Evolutionary conservation across 768 basidiomycete species (phyloP), one percentile per base, ranked within the genome.

Genomic region (Asterophora lycoperdoides): DNA sequence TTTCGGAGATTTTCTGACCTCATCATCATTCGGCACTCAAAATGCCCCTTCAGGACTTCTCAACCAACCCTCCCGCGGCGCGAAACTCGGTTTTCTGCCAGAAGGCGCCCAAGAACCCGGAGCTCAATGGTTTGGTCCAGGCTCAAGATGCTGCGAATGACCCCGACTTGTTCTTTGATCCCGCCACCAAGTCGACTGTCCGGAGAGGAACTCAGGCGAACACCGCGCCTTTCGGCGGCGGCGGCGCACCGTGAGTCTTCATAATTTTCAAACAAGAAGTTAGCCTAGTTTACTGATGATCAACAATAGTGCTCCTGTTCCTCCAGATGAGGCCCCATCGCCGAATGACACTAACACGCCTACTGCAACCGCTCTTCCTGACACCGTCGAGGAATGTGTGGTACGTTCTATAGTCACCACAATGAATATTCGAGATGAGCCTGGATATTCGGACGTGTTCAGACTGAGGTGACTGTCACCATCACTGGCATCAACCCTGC

Each of bases 41-140:
- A 29, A 28, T 20, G 9, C n/a, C 28, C 28, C n/a, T 5, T 26
- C 42, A 80, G 76, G 78, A 80, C 56, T 80, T 79, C 60, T 69
- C 68, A 8, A 73, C 68, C 2, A 76, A 79, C 55, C 77, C 81
- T 4, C 73, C 75, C 10, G 66, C 68, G 15, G 55, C 64, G 41
- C 68, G 77, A 37, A 80, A 79, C 64, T 79, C 78, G 3, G 77
- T 81, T 44, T 81, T 78, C 64, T 82, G 80, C 63, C 75, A 75
- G 61, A 74, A 67, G 51, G 70, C 75, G 1, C 78, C 79, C 15
- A 70, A 68, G 59, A 80, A 80, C 52, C 15, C 68, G 13, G 67
- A 78, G 53, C 68, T 80, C 15, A 68, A 69, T 44, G 77, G 77
- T 1, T 60, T 80, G 3, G 71, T 76, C 13, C 76, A 80, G 55